Percentiles rank a stretch among this genome's conserved stretches.
Conservation (phyloP, 441 rosid species). For the Bruguiera hainesii region DNA sequence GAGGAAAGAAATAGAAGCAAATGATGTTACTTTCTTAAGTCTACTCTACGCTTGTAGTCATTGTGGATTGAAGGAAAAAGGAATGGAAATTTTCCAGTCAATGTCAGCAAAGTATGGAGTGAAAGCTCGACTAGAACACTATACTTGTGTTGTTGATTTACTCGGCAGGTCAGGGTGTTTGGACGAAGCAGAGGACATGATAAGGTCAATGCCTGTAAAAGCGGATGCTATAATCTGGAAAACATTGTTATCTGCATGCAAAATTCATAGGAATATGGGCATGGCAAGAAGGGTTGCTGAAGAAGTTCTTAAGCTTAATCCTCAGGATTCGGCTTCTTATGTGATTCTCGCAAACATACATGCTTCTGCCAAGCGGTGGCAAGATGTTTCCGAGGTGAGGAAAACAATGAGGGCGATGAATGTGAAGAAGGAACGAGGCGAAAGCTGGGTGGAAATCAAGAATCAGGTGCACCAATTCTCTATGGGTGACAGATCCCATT, state of each 20-base stretch:
- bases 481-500: conserved; percentile 60
- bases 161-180: conserved; percentile 75
- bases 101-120: conserved; percentile 57
- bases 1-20: conserved; percentile 38
- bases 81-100: conserved; percentile 49
- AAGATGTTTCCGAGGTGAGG: conserved; percentile 65
- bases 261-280: conserved; percentile 57
- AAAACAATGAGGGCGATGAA: conserved; percentile 68
- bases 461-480: conserved; percentile 63
- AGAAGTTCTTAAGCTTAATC: conserved; percentile 66
- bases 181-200: conserved; percentile 67
- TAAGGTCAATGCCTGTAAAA: conserved; percentile 68
- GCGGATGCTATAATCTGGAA: conserved; percentile 80
- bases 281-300: conserved; percentile 63
- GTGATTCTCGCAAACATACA: conserved; percentile 71
- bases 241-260: conserved; percentile 82
- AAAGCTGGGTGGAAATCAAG: conserved; percentile 88
- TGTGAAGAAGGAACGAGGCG: conserved; percentile 78
- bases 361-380: conserved; percentile 73
- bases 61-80: conserved; percentile 75
- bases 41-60: conserved; percentile 92
- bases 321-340: conserved; percentile 74
- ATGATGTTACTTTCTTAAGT: conserved; percentile 75
- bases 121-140: conserved; percentile 63
- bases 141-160: conserved; percentile 77